These are phyloP conservation scores for Chytriomyces sp. DNA, from an alignment of 192 early-diverging fungal species.

Conservation along the genomic window DNA sequence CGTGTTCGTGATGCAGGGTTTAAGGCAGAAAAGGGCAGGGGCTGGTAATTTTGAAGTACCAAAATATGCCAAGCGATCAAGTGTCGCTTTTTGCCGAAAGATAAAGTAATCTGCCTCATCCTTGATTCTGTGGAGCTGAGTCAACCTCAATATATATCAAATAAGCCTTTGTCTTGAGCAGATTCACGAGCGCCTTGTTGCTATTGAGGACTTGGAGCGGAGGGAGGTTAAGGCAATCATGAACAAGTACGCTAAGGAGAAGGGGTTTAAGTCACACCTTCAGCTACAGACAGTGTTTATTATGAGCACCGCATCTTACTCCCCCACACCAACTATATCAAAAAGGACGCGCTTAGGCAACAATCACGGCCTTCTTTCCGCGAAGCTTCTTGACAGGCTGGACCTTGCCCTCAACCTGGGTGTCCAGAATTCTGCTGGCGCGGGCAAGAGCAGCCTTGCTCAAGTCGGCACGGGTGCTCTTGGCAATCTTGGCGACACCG, in stretches of 20 bases:
- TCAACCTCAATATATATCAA: too few species aligned
- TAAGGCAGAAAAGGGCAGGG: too few species aligned
- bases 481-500: constrained; percentile 64
- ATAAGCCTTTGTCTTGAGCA: constrained; percentile 16
- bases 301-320: not conserved
- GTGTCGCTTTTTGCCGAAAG: too few species aligned
- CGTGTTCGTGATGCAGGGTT: too few species aligned
- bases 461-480: constrained; percentile 70
- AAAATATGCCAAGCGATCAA: too few species aligned
- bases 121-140: too few species aligned
- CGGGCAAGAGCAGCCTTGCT: constrained; percentile 72
- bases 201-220: not conserved
- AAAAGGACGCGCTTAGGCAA: constrained; percentile 43
- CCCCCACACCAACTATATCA: not conserved
- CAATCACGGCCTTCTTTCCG: constrained; percentile 61
- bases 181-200: constrained; percentile 17
- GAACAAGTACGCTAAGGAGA: constrained; percentile 1
- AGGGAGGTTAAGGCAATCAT: constrained; percentile 13
- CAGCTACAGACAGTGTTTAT: not conserved
- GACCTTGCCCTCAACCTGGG: constrained; percentile 63
- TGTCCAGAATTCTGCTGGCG: constrained; percentile 63
- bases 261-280: constrained; percentile 1
- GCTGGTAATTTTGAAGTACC: too few species aligned
- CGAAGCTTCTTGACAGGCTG: constrained; percentile 50
- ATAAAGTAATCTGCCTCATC: too few species aligned